phyloP scores from a whole-genome alignment of 192 early-diverging fungal species.

The Coemansia sp. region DNA sequence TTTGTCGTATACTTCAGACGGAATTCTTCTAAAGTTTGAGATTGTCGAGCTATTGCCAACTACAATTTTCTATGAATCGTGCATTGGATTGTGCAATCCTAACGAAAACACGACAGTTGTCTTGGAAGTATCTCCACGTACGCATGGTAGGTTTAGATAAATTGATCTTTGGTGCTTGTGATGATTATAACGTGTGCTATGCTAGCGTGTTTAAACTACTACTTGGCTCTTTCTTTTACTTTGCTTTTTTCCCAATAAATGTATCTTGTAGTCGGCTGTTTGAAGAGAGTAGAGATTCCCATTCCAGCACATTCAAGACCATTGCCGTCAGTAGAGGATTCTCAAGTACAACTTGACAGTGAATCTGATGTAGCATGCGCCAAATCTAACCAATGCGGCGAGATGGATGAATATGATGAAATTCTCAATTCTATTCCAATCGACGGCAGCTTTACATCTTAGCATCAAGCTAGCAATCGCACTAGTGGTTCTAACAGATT shows the following conservation, averaged over 20 bases:
- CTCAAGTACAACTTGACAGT: too few species aligned
- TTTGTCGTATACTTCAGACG: slow-evolving; percentile 28
- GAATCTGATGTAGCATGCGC: too few species aligned
- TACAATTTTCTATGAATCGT: slow-evolving; percentile 21
- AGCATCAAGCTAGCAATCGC: background rate
- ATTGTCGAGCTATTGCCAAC: slow-evolving; percentile 7
- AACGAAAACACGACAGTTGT: slow-evolving; percentile 13
- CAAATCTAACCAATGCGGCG: background rate
- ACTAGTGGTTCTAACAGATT: background rate
- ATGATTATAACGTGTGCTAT: too few species aligned
- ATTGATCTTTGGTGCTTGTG: too few species aligned
- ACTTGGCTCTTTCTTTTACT: too few species aligned
- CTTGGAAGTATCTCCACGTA: slow-evolving; percentile 34
- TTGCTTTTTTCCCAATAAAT: too few species aligned
- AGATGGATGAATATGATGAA: slow-evolving; percentile 14
- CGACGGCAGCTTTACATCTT: background rate
- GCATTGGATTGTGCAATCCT: slow-evolving; percentile 39
- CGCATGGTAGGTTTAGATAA: slow-evolving; percentile 28
- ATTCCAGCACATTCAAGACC: background rate
- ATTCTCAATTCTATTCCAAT: slow-evolving; percentile 3
- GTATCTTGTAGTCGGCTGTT: slow-evolving; percentile 26
- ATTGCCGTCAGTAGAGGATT: background rate
- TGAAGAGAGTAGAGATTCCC: slow-evolving; percentile 8
- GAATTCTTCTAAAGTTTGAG: slow-evolving; percentile 36
- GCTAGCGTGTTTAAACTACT: too few species aligned